These are phyloP conservation scores for Dioscorea zingiberensis DNA, from an alignment of 106 monocot species.

Conservation along the genomic window DNA sequence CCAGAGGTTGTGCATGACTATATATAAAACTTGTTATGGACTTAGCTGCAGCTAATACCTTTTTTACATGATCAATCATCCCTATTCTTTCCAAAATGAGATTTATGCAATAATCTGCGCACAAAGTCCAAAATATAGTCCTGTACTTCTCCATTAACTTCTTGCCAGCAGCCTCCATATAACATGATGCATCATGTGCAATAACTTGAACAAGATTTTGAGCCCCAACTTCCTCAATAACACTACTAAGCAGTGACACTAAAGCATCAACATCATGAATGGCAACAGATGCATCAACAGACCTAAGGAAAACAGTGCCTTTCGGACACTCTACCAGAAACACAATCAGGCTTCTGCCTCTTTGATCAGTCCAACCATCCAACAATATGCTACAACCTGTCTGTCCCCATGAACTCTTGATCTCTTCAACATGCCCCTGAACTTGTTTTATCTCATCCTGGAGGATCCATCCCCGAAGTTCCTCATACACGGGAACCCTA, in stretches of 20 bases:
- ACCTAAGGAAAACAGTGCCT: constrained; percentile 63
- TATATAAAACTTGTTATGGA: constrained; percentile 59
- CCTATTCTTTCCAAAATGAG: constrained; percentile 60
- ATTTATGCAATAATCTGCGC: constrained; percentile 68
- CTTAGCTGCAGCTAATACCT: constrained; percentile 38
- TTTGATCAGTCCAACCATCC: constrained; percentile 58
- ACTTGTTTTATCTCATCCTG: constrained; percentile 49
- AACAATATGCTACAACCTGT: constrained; percentile 73
- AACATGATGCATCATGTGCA: constrained; percentile 34
- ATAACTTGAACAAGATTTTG: constrained; percentile 69
- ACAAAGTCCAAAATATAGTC: constrained; percentile 44
- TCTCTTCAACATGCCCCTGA: constrained; percentile 18
- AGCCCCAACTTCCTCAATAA: constrained; percentile 59
- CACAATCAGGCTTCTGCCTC: constrained; percentile 39
- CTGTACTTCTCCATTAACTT: constrained; percentile 43
- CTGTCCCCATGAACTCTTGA: constrained; percentile 50
- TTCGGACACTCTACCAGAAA: constrained; percentile 54
- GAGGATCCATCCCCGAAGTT: constrained; percentile 61
- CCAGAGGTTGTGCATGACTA: constrained; percentile 36
- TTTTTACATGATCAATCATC: constrained; percentile 35
- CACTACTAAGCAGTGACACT: constrained; percentile 31
- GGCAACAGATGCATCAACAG: constrained; percentile 48
- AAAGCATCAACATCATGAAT: constrained; percentile 45
- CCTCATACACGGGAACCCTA: constrained; percentile 37
- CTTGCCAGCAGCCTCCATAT: constrained; percentile 60